Base-by-base conservation (phyloP, 208 protist genomes). In the Crithidia thermophila region DNA sequence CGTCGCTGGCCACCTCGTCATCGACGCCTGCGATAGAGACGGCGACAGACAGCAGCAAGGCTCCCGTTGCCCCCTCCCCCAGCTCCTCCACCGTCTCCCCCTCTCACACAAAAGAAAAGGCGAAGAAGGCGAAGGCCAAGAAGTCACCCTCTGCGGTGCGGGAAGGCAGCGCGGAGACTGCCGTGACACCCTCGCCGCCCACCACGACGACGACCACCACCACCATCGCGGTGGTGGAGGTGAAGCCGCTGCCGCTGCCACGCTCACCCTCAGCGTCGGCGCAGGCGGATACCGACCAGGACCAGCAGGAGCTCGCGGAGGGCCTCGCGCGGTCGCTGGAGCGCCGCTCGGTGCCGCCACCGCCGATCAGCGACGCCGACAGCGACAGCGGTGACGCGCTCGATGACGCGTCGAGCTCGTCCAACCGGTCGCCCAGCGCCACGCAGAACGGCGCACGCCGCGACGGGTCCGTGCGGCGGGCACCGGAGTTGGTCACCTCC, bases 401-500 rank as follows among this genome's bases (percentile, higher is more conserved):
- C 18, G 58, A 57, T 2, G 5, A 56, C 30, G 46, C 27, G n/a
- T 42, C 49, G 6, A 43, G 30, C n/a, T 50, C 67, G 4, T 58
- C 59, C 27, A 61, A 27, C 50, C 30, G 45, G 30, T 62, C n/a
- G n/a, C n/a, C 31, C 1, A 42, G 8, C 36, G 31, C 6, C 49
- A 11, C 10, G 1, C 31, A 21, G 4, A 50, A 53, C 28, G 27
- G 37, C 28, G 37, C 1, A 16, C 20, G 8, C 23, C 1, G 7
- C 8, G 23, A 39, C 33, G 33, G 40, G 13, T 55, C 61, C 37
- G 36, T 49, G 37, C 49, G 49, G 6, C 61, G 49, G 16, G 49
- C 25, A 28, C 36, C 39, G 33, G 42, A 37, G 52, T 53, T 20
- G 7, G 40, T 75, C 21, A 75, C 39, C 13, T 75, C 68, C 3